A percentile compares a stretch with the other conserved stretches of the same genome.
These are phyloP conservation scores for Fusarium nurragi DNA, from an alignment of 2,329 filamentous ascomycete genomes.

Conservation along the genomic window DNA sequence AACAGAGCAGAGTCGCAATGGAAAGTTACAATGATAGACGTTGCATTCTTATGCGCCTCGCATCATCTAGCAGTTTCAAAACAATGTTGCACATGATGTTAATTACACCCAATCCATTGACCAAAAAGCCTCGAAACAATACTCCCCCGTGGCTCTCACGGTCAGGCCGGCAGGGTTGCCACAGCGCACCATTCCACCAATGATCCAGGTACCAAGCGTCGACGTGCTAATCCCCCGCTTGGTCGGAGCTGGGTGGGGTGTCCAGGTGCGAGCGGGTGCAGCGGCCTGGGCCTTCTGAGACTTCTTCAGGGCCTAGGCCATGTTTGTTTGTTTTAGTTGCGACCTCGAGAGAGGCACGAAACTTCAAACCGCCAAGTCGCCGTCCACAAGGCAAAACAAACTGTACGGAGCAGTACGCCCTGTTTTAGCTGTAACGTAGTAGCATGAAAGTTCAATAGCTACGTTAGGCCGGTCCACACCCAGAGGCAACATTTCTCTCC, in stretches of 20 bases:
- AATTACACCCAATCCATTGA: constrained; percentile 1
- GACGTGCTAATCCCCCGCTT: constrained; percentile 28
- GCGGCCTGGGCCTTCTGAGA: constrained; percentile 34
- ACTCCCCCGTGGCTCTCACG: not conserved
- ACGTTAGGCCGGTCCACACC: not conserved
- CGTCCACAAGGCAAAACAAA: constrained; percentile 2
- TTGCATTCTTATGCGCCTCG: not conserved
- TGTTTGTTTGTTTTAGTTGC: constrained; percentile 4
- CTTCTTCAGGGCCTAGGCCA: constrained; percentile 13
- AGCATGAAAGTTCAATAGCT: not conserved
- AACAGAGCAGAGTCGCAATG: not conserved
- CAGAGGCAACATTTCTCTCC: not conserved
- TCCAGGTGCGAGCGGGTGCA: constrained; percentile 20
- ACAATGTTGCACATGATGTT: not conserved
- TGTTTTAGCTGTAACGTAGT: constrained; percentile 2
- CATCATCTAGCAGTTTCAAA: not conserved
- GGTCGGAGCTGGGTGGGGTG: constrained; percentile 26
- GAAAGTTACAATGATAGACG: not conserved
- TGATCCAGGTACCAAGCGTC: constrained; percentile 34
- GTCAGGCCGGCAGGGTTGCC: too few species aligned
- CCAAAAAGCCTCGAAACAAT: not conserved
- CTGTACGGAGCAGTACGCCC: constrained; percentile 2
- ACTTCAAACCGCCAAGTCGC: constrained; percentile 27
- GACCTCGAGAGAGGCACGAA: constrained; percentile 5
- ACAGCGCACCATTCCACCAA: constrained; percentile 37